A percentile compares a stretch with the other conserved stretches of the same genome.
Conservation (phyloP, 306 rosid genomes). For the Mimosa bimucronata region DNA sequence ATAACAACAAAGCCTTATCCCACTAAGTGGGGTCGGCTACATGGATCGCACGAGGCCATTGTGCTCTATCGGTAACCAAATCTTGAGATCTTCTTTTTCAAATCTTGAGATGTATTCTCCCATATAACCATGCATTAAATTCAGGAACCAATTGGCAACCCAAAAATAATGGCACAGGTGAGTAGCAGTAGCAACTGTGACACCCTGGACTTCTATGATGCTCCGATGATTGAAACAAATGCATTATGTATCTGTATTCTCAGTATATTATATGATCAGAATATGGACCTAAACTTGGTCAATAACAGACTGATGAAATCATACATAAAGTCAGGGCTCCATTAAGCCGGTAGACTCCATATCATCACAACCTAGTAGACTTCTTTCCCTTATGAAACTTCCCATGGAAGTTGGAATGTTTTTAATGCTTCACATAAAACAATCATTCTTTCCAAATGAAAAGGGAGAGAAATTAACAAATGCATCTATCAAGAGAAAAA, state of each 20-base stretch:
- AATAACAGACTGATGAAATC: no score
- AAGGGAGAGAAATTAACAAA: neutral
- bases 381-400: neutral
- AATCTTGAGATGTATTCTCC: neutral
- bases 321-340: no score
- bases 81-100: no score
- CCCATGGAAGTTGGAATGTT: neutral
- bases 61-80: no score
- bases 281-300: conserved; percentile 3
- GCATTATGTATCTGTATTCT: neutral
- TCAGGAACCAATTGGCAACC: neutral
- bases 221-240: neutral
- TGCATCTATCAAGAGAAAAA: neutral
- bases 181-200: no score
- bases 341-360: no score
- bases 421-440: neutral
- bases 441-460: neutral
- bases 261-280: neutral
- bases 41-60: no score
- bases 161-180: neutral
- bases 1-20: no score
- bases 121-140: neutral
- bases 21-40: no score
- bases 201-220: neutral
- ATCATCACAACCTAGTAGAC: neutral